Evolutionary conservation across 2,329 filamentous ascomycete genomes (phyloP), one percentile per base, ranked within the genome.

Genomic region (Pyrenochaeta sp.): DNA sequence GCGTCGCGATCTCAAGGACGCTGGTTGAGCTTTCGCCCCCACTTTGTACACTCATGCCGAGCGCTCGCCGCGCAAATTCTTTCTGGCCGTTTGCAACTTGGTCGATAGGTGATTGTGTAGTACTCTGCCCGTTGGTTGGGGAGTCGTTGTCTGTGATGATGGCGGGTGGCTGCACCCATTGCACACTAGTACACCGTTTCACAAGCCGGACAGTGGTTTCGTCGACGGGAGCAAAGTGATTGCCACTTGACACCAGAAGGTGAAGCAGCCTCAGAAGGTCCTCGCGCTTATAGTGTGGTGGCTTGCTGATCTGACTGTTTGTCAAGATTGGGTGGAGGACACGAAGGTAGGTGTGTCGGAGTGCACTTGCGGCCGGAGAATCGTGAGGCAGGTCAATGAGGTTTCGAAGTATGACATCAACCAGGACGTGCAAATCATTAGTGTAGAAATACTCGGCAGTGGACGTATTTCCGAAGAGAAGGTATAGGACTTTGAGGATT

Each of bases 371-470:
- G 17, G 71, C 68, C 18, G 67, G 59, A 8, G 78, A 85, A 67
- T 96, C 93, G 61, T 93, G 87, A 0, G 95, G 94, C 7, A 99
- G 79, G 68, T 99, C 94, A 61, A 97, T 85, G n/a, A 99, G 79
- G 63, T 99, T 99, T 29, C 94, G 89, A 48, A 99, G 90, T 45
- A 99, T 91, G 53, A 99, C 94, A 65, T 99, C 94, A 32, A 97
- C 81, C 11, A 99, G 82, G 4, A 99, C 94, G 45, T 90, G 89
- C 20, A 99, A 79, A 65, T 99, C 94, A 67, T 99, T 99, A 19
- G 91, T 96, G 72, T 97, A 99, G 67, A 99, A 99, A 72, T 97
- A 99, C 73, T 99, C 94, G 69, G 94, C 90, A 0, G 94, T 99
- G 11, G 88, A 83, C 43, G 85, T 85, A 7, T 90, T 97, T 4